Conservation (phyloP, 371 early-diverging fungal species). For the Mortierella polycephala region DNA sequence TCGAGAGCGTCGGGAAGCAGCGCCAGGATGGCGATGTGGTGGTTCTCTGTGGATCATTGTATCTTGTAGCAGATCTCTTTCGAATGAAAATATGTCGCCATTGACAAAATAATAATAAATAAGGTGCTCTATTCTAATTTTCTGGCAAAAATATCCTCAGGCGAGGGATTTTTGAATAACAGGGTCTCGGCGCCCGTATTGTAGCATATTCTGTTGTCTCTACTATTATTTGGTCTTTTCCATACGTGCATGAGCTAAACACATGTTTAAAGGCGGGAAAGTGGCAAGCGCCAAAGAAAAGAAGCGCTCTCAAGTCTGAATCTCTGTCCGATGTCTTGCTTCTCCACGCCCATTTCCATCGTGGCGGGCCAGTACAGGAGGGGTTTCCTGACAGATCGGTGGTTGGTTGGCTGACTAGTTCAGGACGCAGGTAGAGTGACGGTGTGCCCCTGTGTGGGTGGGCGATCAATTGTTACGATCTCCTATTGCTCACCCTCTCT, state of each 20-base stretch:
- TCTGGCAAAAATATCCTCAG: too few species aligned
- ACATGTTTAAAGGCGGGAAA: neutral
- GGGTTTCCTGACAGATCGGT: too few species aligned
- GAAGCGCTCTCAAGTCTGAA: neutral
- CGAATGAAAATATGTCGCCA: constrained; percentile 37
- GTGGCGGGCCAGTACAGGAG: too few species aligned
- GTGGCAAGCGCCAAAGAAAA: neutral
- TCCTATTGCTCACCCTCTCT: neutral
- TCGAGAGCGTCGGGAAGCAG: constrained; percentile 29
- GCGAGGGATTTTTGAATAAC: too few species aligned
- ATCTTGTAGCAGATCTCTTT: constrained; percentile 84
- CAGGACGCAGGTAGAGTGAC: too few species aligned
- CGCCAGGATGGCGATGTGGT: constrained; percentile 57
- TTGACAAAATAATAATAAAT: too few species aligned
- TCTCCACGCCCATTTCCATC: neutral
- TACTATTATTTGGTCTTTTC: too few species aligned
- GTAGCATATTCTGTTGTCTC: too few species aligned
- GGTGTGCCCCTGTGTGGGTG: too few species aligned
- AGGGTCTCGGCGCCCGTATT: too few species aligned
- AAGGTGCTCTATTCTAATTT: too few species aligned
- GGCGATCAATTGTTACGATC: neutral
- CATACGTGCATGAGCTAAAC: neutral
- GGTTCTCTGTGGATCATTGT: constrained; percentile 87
- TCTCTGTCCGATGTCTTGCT: neutral
- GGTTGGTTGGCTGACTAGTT: too few species aligned